Evolutionary conservation across 176 grass and related monocot genomes (phyloP), one percentile per base, ranked within the genome.

Genomic region (Cymbopogon citratus): DNA sequence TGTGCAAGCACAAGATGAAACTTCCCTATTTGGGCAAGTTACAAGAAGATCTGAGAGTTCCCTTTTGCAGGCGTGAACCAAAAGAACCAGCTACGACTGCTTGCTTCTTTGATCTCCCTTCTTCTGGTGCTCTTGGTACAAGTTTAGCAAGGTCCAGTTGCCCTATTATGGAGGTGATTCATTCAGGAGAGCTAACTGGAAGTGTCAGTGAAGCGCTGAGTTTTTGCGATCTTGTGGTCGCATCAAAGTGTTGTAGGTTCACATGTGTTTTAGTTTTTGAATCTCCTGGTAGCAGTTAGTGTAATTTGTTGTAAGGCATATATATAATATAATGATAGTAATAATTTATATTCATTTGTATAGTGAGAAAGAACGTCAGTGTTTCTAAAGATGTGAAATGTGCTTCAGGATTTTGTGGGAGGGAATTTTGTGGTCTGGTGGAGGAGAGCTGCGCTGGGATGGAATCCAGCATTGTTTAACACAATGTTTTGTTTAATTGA

Each of bases 311-410:
- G 74, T 82, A 79, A 86, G 79, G 73, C 34, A 82, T 67, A 86
- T 75, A 84, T 78, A 36, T 74, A 83, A 75, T 80, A 48, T 33
- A 66, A 72, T 72, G 41, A 48, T 72, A 80, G 63, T 44, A 77
- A 73, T 59, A 82, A 81, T 82, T 77, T 81, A 77, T 73, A 86
- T 86, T 84, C 73, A 68, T 85, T 57, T 90, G 88, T 90, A 90
- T 78, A 90, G 88, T 3, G 66, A 82, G 73, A 63, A 89, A 81
- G 77, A 69, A 71, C 18, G 39, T 31, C 9, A 3, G 19, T 44
- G 35, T 76, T 43, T 27, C 52, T 7, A 52, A 33, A 61, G 36
- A 9, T 61, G 62, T 15, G 65, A 63, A 85, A 73, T 82, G 67
- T 11, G 57, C 65, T 39, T 26, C 34, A 35, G 27, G 35, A 77